These are phyloP conservation scores for Ehretia macrophylla DNA, from an alignment of 257 asterid species.

Conservation along the genomic window DNA sequence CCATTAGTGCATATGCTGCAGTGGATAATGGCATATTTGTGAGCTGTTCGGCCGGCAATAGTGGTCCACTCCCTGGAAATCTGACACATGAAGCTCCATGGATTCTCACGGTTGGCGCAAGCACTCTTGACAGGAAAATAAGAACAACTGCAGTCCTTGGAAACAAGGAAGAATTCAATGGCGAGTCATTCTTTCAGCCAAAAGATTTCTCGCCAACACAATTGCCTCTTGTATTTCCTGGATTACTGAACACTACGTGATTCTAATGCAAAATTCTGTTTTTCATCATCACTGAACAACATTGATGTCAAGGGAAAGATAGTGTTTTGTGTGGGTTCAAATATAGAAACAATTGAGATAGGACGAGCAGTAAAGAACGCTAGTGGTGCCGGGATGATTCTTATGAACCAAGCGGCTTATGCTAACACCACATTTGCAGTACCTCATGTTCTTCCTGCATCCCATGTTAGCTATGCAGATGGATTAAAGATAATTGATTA, in stretches of 20 bases:
- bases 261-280: conserved; percentile 15
- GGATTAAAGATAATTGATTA: conserved; percentile 21
- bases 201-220: conserved; percentile 5
- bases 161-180: conserved; percentile 18
- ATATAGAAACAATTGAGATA: neutral
- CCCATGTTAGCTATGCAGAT: conserved; percentile 12
- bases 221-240: conserved; percentile 31
- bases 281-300: conserved; percentile 4
- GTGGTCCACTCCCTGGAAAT: conserved; percentile 2
- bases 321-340: conserved; percentile 35
- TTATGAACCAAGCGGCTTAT: neutral
- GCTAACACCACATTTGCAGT: conserved; percentile 23
- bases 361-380: conserved; percentile 34
- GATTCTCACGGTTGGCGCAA: conserved; percentile 53
- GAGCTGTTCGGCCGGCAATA: conserved; percentile 36
- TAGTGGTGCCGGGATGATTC: conserved; percentile 48
- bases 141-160: conserved; percentile 34
- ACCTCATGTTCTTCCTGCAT: conserved; percentile 28
- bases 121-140: conserved; percentile 34
- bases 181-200: conserved; percentile 36
- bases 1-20: conserved; percentile 38
- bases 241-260: conserved; percentile 12
- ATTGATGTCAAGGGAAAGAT: conserved; percentile 32
- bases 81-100: conserved; percentile 35
- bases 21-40: conserved; percentile 43